Percentiles rank a stretch among this genome's conserved stretches.
phyloP scores from a whole-genome alignment of 1,139 yeast genomes.

The Pichia inconspicua region DNA sequence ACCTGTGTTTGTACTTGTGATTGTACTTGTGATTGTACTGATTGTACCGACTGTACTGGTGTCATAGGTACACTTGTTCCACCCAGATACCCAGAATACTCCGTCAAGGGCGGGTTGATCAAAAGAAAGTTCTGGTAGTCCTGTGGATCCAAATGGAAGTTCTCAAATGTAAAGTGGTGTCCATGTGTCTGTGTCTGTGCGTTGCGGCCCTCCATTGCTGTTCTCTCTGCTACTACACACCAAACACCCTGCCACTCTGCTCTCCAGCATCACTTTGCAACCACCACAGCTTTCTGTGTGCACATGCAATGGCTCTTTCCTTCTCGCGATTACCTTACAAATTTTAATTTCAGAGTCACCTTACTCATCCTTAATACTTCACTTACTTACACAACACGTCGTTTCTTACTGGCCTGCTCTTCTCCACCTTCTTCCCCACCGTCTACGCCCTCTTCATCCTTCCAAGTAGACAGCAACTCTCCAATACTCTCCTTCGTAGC shows the following conservation, averaged over 20 bases:
- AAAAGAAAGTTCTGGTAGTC: conserved; percentile 28
- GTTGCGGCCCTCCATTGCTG: background rate
- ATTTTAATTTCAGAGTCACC: too few species aligned
- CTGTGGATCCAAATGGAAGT: conserved; percentile 27
- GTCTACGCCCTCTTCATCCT: background rate
- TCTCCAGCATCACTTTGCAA: too few species aligned
- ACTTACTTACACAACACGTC: background rate
- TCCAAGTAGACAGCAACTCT: background rate
- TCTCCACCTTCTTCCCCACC: background rate
- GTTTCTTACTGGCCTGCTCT: background rate
- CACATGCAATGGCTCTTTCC: background rate
- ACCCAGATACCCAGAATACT: conserved; percentile 19
- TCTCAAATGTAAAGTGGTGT: conserved; percentile 14
- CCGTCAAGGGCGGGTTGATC: conserved; percentile 29
- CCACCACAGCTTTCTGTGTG: background rate
- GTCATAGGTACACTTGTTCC: too few species aligned
- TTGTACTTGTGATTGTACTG: too few species aligned
- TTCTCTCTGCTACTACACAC: too few species aligned
- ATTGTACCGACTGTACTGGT: too few species aligned
- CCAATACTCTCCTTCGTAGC: background rate
- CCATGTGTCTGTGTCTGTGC: background rate
- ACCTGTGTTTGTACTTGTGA: background rate
- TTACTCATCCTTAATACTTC: too few species aligned
- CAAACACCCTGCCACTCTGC: too few species aligned
- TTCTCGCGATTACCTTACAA: background rate